Evolutionary conservation across 2,329 filamentous ascomycete genomes (phyloP), one percentile per base, ranked within the genome.

Genomic region (Ceratocystis variospora): DNA sequence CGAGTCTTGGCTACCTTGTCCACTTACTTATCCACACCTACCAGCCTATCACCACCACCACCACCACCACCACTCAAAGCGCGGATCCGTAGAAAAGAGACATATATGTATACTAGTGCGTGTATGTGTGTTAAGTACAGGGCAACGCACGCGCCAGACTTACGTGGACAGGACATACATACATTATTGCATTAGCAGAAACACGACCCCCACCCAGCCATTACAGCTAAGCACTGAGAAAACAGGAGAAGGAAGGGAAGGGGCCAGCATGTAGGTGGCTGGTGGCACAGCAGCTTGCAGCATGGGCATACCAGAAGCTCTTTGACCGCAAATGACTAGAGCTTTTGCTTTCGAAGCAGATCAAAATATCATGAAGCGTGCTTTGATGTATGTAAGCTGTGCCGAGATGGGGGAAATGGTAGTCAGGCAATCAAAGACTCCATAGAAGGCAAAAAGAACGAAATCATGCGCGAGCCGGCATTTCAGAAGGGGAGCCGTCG

Each of bases 401-500:
- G 37, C 37, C 10, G 37, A 41, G 37, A 12, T 12, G 12, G 37
- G 37, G 37, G 37, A 41, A 41, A 15, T 41, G 10, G 10, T 41
- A 12, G 37, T 3, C 37, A 41, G 10, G 3, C 12, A 41, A 41
- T 15, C 12, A 12, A 41, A 15, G 2, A 5, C 37, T 8, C 37
- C 37, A 41, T 15, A 41, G 37, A 62, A 48, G 28, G 45, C 28
- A 31, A 62, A 62, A 62, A 28, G 28, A 62, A 62, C n/a, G 5
- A 15, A 46, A 22, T 12, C 33, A 62, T 25, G 44, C 41, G 33
- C n/a, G 17, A 31, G 12, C 61, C 15, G 55, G 55, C 55, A 59
- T 37, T 59, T 33, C 55, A 59, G n/a, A 59, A 37, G 55, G 28
- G 55, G 55, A 37, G 31, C 55, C 33, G 55, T 31, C 55, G 55